Evolutionary conservation across 345 rosid genomes (phyloP), one percentile per base, ranked within the genome.

Genomic region (Gossypioides kirkii): DNA sequence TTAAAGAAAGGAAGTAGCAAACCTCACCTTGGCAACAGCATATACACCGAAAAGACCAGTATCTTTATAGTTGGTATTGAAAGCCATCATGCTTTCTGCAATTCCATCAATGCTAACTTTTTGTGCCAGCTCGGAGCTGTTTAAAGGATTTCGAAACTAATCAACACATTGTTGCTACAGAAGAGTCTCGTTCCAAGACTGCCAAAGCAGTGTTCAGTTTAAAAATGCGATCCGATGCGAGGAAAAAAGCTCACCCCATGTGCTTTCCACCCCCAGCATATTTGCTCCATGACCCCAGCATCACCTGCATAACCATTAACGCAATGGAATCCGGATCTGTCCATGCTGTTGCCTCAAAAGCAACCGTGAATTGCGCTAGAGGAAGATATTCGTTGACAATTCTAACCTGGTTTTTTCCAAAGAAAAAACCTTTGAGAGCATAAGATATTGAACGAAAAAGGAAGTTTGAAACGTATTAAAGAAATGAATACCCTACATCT

Each of bases 61-160:
- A 82, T 96, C 98, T 76, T 91, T 96, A 77, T 96, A 96, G 89
- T 96, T 96, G 80, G 97, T 96, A 77, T 93, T 96, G 82, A 96
- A 96, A 56, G 99, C 94, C 98, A 91, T 93, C 84, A 93, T 86
- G 78, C 92, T 93, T 83, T 96, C 99, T 1, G 98, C 98, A 82
- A 96, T 77, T 82, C 88, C 99, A 82, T 93, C 77, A 38, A 93
- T 87, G 73, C 86, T 89, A 80, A 89, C 92, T 83, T 87, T 88
- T 74, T 96, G 99, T 47, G 80, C 91, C 80, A 96, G 87, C 83
- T 86, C 92, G 23, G 99, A 90, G 45, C 99, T 96, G 91, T 76
- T 71, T 52, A 70, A 22, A 68, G 32, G 70, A 58, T 73, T 73
- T 41, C 5, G 6, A 67, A 23, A 70, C 10, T 20, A 55, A 79